Percentiles rank a stretch among this genome's conserved stretches.
These are phyloP conservation scores for Populus hybrid DNA, from an alignment of 441 rosid species.

Conservation along the genomic window DNA sequence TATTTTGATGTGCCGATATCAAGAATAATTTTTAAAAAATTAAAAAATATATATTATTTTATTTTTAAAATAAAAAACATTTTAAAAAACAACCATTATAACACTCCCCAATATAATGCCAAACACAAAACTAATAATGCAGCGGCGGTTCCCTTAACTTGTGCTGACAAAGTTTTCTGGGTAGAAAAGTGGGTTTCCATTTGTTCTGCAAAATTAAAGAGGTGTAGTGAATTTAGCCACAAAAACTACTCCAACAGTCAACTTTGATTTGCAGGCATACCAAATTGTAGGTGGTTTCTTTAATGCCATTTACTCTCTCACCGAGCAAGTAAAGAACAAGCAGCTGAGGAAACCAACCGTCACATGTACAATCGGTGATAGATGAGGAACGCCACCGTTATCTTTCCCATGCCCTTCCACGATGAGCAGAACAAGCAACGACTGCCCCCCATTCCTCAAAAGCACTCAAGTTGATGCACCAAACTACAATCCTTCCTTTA, in stretches of 20 bases:
- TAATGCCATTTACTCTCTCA: constrained; percentile 2
- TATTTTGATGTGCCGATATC: rapidly evolving
- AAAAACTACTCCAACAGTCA: neutral
- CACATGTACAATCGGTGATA: neutral
- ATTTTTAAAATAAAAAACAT: too few relatives aligned
- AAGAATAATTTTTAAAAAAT: too few relatives aligned
- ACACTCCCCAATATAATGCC: too few relatives aligned
- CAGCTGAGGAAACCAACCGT: neutral
- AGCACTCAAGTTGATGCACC: constrained; percentile 28
- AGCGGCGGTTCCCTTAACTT: neutral
- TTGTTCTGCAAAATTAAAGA: neutral
- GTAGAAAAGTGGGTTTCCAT: neutral
- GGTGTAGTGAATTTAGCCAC: neutral
- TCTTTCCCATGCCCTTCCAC: constrained; percentile 12
- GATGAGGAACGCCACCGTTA: neutral
- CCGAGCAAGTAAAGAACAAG: neutral
- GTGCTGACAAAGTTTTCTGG: neutral
- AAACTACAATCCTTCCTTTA: neutral
- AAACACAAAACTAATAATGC: neutral
- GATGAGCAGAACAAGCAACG: neutral
- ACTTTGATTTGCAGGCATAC: neutral
- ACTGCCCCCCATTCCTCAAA: constrained; percentile 9
- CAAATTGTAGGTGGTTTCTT: constrained; percentile 9
- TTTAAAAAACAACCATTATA: too few relatives aligned
- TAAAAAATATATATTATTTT: too few relatives aligned